phyloP scores from a whole-genome alignment of 208 protist genomes.

The Trypanosoma melophagium region DNA sequence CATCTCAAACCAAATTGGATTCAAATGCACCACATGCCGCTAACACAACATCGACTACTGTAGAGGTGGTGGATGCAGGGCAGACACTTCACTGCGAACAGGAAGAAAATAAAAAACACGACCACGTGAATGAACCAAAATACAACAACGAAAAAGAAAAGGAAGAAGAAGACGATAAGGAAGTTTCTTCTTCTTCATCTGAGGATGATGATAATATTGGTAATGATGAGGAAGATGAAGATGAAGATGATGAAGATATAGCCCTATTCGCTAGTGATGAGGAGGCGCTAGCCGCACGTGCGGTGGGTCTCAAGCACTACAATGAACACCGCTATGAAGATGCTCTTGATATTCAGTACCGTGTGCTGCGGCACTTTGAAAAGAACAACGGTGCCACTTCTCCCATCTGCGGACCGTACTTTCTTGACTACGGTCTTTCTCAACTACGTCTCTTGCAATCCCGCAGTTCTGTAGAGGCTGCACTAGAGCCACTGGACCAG shows the following conservation, averaged over 20 bases:
- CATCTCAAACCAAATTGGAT: not conserved
- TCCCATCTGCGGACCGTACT: conserved; percentile 63
- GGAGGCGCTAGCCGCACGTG: conserved; percentile 49
- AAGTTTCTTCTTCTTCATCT: not conserved
- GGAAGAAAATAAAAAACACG: not conserved
- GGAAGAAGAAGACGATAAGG: conserved; percentile 30
- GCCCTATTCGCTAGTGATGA: conserved; percentile 62
- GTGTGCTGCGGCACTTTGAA: conserved; percentile 76
- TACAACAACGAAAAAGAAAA: not conserved
- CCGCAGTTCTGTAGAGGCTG: conserved; percentile 58
- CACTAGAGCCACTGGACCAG: conserved; percentile 67
- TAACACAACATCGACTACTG: not conserved
- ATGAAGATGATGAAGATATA: conserved; percentile 42
- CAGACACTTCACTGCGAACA: not conserved
- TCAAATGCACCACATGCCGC: not conserved
- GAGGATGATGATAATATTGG: conserved; percentile 5
- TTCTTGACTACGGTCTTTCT: conserved; percentile 89
- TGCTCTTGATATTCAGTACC: conserved; percentile 74
- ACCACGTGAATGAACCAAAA: not conserved
- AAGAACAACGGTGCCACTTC: conserved; percentile 69
- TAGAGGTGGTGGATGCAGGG: not conserved
- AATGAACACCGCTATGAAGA: conserved; percentile 69
- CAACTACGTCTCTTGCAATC: conserved; percentile 76
- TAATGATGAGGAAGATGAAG: conserved; percentile 20
- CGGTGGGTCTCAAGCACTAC: conserved; percentile 53